Base-by-base conservation (phyloP, 2,329 filamentous ascomycete species). In the Leptographium galeiforme region DNA sequence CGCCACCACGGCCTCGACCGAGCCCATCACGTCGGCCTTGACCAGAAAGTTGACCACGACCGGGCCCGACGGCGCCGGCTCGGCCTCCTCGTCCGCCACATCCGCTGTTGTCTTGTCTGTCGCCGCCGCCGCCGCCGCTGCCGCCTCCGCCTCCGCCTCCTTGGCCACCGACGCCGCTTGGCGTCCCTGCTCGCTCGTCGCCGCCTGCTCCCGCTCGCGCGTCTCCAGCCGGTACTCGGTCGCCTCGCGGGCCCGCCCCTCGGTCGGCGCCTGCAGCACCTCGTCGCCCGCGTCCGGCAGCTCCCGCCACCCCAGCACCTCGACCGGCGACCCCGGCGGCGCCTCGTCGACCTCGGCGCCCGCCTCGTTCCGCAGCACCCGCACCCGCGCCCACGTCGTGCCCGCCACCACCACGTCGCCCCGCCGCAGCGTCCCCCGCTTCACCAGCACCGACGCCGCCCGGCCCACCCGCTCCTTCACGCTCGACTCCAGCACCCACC, bases 261-360 rank as follows among this genome's bases (percentile, higher is more conserved):
- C 90, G 59, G 83, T 81, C 0, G 78, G 73, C 1, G 90, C 88
- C 69, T 97, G 87, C 0, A 98, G 74, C 10, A 95, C 84, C 70
- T 89, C 82, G 61, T 94, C 87, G 50, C 94, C 94, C 1, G 93
- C 91, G 30, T 79, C 76, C 1, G 93, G 91, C 8, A 79, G 67
- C 39, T 89, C 86, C 61, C 84, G 83, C 93, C 93, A 98, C n/a
- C 93, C 93, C 57, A 96, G 82, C 19, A 98, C 81, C 67, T 97
- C 89, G 4, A 95, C 87, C 0, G 94, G 89, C 33, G 84, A 93
- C 39, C 93, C 93, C 0, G 93, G 94, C 0, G 83, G 81, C 14
- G 89, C 90, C 66, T 89, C 82, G 1, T 72, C 61, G 16, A 97
- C 71, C 13, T 82, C 74, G 2, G 76, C 69, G 19, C 93, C 91